A percentile compares a stretch with the other conserved stretches of the same genome.
phyloP scores from a whole-genome alignment of 495 filamentous ascomycete species.

The Hyaloscypha variabilis region DNA sequence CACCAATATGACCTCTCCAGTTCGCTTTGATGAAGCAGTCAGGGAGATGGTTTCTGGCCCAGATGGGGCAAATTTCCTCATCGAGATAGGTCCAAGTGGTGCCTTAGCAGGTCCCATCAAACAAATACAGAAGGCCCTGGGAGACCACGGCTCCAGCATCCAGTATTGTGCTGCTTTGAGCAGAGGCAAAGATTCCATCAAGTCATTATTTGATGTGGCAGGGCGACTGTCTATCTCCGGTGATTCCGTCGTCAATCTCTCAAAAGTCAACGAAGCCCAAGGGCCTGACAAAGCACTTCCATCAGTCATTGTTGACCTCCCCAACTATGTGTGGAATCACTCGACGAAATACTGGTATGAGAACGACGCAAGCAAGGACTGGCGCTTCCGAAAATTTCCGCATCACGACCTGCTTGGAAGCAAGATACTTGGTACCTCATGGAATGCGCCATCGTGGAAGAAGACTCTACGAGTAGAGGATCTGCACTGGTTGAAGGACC shows the following conservation, averaged over 20 bases:
- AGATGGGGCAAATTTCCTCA: conserved; percentile 30
- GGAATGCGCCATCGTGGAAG: conserved; percentile 36
- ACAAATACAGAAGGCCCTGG: conserved; percentile 8
- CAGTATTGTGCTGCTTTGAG: conserved; percentile 40
- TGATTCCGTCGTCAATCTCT: conserved; percentile 37
- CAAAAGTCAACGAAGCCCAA: conserved; percentile 45
- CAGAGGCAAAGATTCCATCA: conserved; percentile 38
- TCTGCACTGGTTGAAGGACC: conserved; percentile 31
- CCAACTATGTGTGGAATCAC: conserved; percentile 42
- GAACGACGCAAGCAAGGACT: conserved; percentile 32
- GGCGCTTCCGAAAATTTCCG: conserved; percentile 32
- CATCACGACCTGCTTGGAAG: conserved; percentile 41
- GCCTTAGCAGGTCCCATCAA: conserved; percentile 63
- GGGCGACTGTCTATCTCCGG: conserved; percentile 42
- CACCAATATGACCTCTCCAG: conserved; percentile 53
- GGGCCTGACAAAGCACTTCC: conserved; percentile 30
- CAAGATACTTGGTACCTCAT: conserved; percentile 27
- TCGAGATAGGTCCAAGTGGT: conserved; percentile 70
- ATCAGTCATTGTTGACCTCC: conserved; percentile 33
- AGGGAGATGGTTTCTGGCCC: conserved; percentile 1
- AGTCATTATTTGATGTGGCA: conserved; percentile 38
- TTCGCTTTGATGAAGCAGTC: conserved; percentile 41
- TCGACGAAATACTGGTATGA: conserved; percentile 36
- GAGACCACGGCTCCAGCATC: conserved; percentile 38
- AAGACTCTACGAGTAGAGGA: conserved; percentile 34